phyloP scores from a whole-genome alignment of 495 filamentous ascomycete genomes.

The Lasiosphaeriaceae sp. region DNA sequence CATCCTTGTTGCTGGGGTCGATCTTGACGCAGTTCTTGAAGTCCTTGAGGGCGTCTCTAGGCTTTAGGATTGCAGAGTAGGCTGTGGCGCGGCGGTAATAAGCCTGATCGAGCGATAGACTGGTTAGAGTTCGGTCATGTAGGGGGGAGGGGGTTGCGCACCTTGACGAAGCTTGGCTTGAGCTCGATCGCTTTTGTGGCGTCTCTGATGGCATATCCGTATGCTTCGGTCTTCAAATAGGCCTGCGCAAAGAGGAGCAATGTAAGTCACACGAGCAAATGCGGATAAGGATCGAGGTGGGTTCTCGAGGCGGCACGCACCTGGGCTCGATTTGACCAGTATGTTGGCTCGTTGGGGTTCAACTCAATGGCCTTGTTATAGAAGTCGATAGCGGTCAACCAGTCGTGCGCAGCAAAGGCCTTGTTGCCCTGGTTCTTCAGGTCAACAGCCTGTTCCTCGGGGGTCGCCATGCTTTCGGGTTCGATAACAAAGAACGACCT shows the following conservation, averaged over 20 bases:
- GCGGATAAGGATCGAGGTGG: constrained; percentile 1
- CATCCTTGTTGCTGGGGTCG: constrained; percentile 82
- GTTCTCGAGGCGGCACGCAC: constrained; percentile 43
- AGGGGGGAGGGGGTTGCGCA: constrained; percentile 27
- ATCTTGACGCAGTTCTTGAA: constrained; percentile 88
- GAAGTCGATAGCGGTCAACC: constrained; percentile 75
- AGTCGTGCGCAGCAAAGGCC: constrained; percentile 84
- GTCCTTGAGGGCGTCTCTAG: constrained; percentile 82
- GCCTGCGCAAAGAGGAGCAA: constrained; percentile 53
- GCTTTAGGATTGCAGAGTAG: constrained; percentile 82
- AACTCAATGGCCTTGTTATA: constrained; percentile 89
- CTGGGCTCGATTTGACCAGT: constrained; percentile 92
- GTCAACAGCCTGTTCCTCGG: constrained; percentile 61
- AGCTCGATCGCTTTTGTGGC: constrained; percentile 92
- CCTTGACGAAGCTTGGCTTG: constrained; percentile 83
- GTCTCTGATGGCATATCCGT: constrained; percentile 87
- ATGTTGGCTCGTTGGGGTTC: constrained; percentile 79
- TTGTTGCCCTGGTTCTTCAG: constrained; percentile 94
- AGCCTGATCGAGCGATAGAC: constrained; percentile 50
- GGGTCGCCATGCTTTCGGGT: constrained; percentile 25
- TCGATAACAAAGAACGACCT: constrained; percentile 10
- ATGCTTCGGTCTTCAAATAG: constrained; percentile 92
- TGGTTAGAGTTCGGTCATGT: constrained; percentile 3
- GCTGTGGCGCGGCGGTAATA: constrained; percentile 93
- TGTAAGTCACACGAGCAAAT: too few relatives aligned